Conservation (phyloP, 257 asterid species). For the Salvia rosmarinus region DNA sequence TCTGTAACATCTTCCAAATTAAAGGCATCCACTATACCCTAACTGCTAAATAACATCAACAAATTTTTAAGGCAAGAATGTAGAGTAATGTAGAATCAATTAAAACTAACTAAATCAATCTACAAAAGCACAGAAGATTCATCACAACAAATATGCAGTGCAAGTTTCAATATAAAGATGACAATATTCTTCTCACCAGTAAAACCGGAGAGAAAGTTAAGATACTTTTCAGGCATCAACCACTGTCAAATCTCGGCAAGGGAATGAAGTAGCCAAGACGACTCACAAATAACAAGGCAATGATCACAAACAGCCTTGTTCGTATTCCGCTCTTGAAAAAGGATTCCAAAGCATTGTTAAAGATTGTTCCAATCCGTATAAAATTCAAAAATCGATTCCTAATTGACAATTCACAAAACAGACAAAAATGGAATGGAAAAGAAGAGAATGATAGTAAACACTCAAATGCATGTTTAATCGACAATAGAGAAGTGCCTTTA, state of each 20-base stretch:
- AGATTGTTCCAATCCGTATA: conserved; percentile 68
- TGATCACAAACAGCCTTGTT: conserved; percentile 87
- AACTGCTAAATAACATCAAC: conserved; percentile 18
- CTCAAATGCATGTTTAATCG: no score
- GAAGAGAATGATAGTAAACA: no score
- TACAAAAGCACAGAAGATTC: not conserved
- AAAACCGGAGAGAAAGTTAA: conserved; percentile 83
- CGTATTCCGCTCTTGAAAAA: conserved; percentile 98
- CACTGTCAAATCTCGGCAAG: conserved; percentile 93
- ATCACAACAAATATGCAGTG: conserved; percentile 1
- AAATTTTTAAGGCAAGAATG: conserved; percentile 11
- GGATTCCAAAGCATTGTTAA: conserved; percentile 74
- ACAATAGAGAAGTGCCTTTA: no score
- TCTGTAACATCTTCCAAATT: not conserved
- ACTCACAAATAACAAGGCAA: conserved; percentile 67
- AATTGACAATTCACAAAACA: no score
- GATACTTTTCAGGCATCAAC: conserved; percentile 87
- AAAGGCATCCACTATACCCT: not conserved
- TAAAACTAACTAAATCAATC: conserved; percentile 5
- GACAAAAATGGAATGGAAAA: no score
- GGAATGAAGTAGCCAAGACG: conserved; percentile 94
- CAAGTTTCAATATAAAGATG: not conserved
- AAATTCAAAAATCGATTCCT: conserved; percentile 76
- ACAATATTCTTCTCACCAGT: conserved; percentile 57
- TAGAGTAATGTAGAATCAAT: not conserved